phyloP scores from a whole-genome alignment of 108 stramenopile species.

The Skeletonema grethae region DNA sequence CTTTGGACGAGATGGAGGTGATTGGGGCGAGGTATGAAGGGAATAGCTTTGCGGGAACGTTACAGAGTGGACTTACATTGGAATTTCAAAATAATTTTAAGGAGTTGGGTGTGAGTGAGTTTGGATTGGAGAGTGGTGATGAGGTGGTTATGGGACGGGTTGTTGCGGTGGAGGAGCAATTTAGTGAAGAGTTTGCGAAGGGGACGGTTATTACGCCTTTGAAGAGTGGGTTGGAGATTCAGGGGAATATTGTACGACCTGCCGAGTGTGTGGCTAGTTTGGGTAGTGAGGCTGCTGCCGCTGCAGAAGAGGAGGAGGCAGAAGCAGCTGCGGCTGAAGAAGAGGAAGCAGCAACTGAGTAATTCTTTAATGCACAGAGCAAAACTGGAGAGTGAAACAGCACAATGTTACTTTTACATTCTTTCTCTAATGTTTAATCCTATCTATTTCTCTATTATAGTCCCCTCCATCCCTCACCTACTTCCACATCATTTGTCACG shows the following conservation, averaged over 20 bases:
- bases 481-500: constrained; percentile 86
- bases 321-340: not conserved
- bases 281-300: constrained; percentile 33
- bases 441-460: constrained; percentile 3
- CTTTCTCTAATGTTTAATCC: constrained; percentile 1
- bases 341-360: not conserved
- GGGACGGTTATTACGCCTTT: constrained; percentile 59
- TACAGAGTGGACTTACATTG: constrained; percentile 35
- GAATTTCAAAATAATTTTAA: constrained; percentile 51
- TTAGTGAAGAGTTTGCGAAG: constrained; percentile 52
- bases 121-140: constrained; percentile 48
- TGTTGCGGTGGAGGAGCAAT: constrained; percentile 56
- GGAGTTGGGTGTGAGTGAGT: constrained; percentile 68
- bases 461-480: constrained; percentile 78
- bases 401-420: not conserved
- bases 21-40: constrained; percentile 53
- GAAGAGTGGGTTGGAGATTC: constrained; percentile 64
- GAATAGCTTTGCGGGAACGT: constrained; percentile 64
- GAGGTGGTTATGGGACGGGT: constrained; percentile 49
- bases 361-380: not conserved
- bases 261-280: constrained; percentile 66
- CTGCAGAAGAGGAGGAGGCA: not conserved
- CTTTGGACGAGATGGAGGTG: constrained; percentile 59
- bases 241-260: constrained; percentile 73
- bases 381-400: not conserved